A percentile compares a stretch with the other conserved stretches of the same genome.
These are phyloP conservation scores for Sambucus nigra DNA, from an alignment of 129 eudicot species.

Conservation along the genomic window DNA sequence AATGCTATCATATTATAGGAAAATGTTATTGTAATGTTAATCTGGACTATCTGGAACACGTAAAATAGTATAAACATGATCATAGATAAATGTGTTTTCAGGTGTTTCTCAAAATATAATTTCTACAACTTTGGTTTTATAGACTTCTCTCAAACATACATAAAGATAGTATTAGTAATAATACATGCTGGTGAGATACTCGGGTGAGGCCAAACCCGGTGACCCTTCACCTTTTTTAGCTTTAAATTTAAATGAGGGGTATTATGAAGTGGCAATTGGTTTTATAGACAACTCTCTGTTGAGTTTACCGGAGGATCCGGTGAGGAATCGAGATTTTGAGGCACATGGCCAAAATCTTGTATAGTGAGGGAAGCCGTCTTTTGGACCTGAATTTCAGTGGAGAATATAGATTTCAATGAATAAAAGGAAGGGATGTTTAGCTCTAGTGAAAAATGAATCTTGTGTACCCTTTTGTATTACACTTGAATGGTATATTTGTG, in stretches of 20 bases:
- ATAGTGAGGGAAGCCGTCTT: slow-evolving; percentile 74
- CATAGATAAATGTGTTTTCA: too few species aligned
- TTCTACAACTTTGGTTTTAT: too few species aligned
- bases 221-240: slow-evolving; percentile 96
- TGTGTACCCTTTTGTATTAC: slow-evolving; percentile 33
- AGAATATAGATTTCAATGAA: background rate
- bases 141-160: too few species aligned
- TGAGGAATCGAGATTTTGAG: slow-evolving; percentile 43
- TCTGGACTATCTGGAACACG: too few species aligned
- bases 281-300: slow-evolving; percentile 42
- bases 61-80: too few species aligned
- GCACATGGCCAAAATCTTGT: slow-evolving; percentile 66
- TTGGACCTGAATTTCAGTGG: slow-evolving; percentile 7
- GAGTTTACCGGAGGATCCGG: slow-evolving; percentile 61
- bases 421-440: slow-evolving; percentile 6
- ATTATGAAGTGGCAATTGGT: slow-evolving; percentile 24
- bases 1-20: too few species aligned
- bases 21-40: too few species aligned
- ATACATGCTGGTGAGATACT: slow-evolving; percentile 80
- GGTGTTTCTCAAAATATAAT: too few species aligned
- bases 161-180: background rate
- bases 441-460: slow-evolving; percentile 21
- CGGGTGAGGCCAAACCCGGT: slow-evolving; percentile 86
- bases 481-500: slow-evolving; percentile 28
- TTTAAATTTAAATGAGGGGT: slow-evolving; percentile 51